Conservation (phyloP, 2,329 filamentous ascomycete species). For the Colletotrichum camelliae region DNA sequence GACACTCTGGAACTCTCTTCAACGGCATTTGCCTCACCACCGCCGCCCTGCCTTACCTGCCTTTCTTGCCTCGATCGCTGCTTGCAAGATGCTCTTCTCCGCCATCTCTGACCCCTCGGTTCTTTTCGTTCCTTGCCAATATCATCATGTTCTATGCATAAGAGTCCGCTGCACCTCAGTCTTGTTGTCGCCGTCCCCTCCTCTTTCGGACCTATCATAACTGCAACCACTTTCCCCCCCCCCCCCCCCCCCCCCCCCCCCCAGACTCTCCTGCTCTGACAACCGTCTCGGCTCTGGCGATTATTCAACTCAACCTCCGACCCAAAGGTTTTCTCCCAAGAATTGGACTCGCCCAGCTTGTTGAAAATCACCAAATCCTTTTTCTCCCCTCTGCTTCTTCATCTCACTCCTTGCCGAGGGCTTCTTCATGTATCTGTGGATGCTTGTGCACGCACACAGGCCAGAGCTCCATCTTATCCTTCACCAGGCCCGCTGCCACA, state of each 20-base stretch:
- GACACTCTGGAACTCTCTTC: neutral
- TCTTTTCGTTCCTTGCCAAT: constrained; percentile 7
- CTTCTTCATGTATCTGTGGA: neutral
- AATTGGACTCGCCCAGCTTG: neutral
- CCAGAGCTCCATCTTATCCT: constrained; percentile 13
- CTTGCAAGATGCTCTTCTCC: neutral
- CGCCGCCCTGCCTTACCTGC: neutral
- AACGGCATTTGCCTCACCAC: neutral
- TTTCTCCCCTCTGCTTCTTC: neutral
- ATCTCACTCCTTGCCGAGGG: neutral
- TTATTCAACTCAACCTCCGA: neutral
- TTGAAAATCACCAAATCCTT: neutral
- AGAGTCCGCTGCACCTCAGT: neutral
- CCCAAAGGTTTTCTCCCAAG: neutral
- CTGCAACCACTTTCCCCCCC: neutral
- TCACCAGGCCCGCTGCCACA: constrained; percentile 10
- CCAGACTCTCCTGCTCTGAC: neutral
- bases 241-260: neutral
- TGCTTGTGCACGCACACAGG: neutral
- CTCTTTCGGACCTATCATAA: neutral
- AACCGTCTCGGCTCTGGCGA: neutral
- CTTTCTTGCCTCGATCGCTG: neutral
- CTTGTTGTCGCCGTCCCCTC: neutral
- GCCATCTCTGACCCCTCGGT: neutral
- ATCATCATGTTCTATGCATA: constrained; percentile 16